These are phyloP conservation scores for Phaffomyces antillensis DNA, from an alignment of 805 yeast genomes.

Conservation along the genomic window DNA sequence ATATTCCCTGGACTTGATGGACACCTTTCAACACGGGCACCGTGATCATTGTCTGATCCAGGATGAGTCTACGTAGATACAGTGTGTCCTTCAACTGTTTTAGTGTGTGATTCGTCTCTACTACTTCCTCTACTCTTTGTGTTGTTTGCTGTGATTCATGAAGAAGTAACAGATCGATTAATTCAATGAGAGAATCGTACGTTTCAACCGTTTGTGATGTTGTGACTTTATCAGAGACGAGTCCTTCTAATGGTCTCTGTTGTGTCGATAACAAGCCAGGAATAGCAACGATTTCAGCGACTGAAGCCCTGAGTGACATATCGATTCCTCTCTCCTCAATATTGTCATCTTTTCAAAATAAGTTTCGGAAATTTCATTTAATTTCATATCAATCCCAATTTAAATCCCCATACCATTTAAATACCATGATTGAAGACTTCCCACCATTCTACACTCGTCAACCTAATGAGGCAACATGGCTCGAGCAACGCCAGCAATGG, in stretches of 20 bases:
- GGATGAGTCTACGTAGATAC: constrained; percentile 10
- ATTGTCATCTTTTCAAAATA: no score
- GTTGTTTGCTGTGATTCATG: neutral
- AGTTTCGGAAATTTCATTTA: neutral
- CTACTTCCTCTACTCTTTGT: no score
- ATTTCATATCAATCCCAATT: no score
- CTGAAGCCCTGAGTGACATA: neutral
- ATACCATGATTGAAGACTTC: constrained; percentile 33
- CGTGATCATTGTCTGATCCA: constrained; percentile 14
- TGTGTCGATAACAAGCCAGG: neutral
- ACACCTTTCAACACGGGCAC: constrained; percentile 18
- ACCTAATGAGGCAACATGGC: constrained; percentile 72
- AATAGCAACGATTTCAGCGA: neutral
- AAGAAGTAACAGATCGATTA: constrained; percentile 26
- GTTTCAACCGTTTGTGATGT: constrained; percentile 22
- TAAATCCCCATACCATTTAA: no score
- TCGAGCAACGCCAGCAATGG: constrained; percentile 81
- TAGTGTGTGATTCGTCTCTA: neutral
- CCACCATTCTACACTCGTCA: constrained; percentile 93
- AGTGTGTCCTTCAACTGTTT: constrained; percentile 7
- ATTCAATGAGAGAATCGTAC: constrained; percentile 16
- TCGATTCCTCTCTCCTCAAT: no score
- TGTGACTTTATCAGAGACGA: no score
- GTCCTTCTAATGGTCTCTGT: no score
- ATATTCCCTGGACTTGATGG: constrained; percentile 21